Percentiles rank a stretch among this genome's conserved stretches.
These are phyloP conservation scores for Coemansia sp. DNA, from an alignment of 192 early-diverging fungal genomes.

Conservation along the genomic window DNA sequence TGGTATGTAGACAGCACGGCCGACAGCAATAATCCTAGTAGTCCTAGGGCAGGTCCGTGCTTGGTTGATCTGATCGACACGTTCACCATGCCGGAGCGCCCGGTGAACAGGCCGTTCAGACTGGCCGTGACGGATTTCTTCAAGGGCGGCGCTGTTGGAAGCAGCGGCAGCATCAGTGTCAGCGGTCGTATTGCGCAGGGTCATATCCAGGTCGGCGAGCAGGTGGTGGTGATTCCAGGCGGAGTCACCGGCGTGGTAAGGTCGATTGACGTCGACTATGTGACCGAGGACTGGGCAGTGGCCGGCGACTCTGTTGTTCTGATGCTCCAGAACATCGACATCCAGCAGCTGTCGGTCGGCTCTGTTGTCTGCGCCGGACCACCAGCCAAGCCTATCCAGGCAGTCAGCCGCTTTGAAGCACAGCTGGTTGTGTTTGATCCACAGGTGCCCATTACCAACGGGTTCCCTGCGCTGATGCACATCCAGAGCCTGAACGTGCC, in stretches of 20 bases:
- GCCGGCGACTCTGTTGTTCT: slow-evolving; percentile 91
- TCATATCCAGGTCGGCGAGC: slow-evolving; percentile 84
- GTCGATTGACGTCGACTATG: slow-evolving; percentile 74
- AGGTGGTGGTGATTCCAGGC: slow-evolving; percentile 80
- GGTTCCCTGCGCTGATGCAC: slow-evolving; percentile 85
- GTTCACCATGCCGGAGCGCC: slow-evolving; percentile 72
- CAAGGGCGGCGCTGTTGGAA: slow-evolving; percentile 73
- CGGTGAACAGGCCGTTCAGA: slow-evolving; percentile 80
- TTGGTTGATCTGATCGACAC: slow-evolving; percentile 76
- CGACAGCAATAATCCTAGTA: neutral
- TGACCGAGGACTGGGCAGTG: slow-evolving; percentile 80
- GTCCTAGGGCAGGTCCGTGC: slow-evolving; percentile 60
- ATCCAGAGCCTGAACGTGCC: slow-evolving; percentile 83
- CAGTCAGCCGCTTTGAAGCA: slow-evolving; percentile 75
- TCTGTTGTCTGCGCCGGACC: slow-evolving; percentile 74
- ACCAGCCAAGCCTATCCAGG: slow-evolving; percentile 67
- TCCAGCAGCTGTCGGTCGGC: slow-evolving; percentile 63
- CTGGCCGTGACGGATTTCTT: slow-evolving; percentile 88
- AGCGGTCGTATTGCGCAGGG: slow-evolving; percentile 88
- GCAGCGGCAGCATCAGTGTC: slow-evolving; percentile 73
- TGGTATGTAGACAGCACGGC: slow-evolving; percentile 67
- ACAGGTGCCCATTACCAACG: slow-evolving; percentile 87
- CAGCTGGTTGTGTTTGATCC: slow-evolving; percentile 96
- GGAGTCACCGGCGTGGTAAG: slow-evolving; percentile 75
- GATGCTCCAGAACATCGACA: slow-evolving; percentile 61